Evolutionary conservation across 73 alveolate species (phyloP), one percentile per base, ranked within the genome.

Genomic region (Breviolum minutum): DNA sequence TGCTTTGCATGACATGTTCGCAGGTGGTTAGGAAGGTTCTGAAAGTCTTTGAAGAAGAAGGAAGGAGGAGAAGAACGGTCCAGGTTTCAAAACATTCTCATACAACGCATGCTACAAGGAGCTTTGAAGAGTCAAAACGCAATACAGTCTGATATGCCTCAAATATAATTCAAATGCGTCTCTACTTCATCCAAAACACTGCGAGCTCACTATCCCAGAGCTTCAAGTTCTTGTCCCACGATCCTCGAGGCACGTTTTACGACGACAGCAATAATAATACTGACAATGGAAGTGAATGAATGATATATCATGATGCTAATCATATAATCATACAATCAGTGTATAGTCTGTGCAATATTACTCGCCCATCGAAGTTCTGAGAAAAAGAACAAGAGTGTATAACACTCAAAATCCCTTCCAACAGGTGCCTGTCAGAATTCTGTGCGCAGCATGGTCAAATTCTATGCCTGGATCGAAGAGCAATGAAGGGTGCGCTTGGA

Each of bases 221-320:
- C 60, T 92, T 92, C 60, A 74, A n/a, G 16, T 92, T 61, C 81
- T 92, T 92, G 81, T 92, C 98, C 98, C 98, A 92, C 29, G 98
- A 92, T 17, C 98, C 98, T 92, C 61, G 26, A 64, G 48, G 48
- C 7, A 19, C 20, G 8, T 40, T 29, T 29, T 24, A 73, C 13
- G 83, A 26, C 83, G 14, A 24, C 19, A 2, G 19, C 79, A 19
- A 4, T 16, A 24, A 69, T 24, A 69, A 69, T 19, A 24, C 19
- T 16, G 54, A 40, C 54, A 40, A 40, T 40, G 54, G 3, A 40
- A 40, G 3, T 3, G 54, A 40, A 40, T 40, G 54, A 40, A 40
- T 2, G 54, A 40, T 40, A 2, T 40, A 40, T 40, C 0, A 40
- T 40, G 54, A 40, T 40, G 3, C 54, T 40, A 40, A 40, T 40